Percentiles rank a stretch among this genome's conserved stretches.
Evolutionary conservation across 2,329 filamentous ascomycete species (phyloP).

Genomic region (Aspergillus sp.): DNA sequence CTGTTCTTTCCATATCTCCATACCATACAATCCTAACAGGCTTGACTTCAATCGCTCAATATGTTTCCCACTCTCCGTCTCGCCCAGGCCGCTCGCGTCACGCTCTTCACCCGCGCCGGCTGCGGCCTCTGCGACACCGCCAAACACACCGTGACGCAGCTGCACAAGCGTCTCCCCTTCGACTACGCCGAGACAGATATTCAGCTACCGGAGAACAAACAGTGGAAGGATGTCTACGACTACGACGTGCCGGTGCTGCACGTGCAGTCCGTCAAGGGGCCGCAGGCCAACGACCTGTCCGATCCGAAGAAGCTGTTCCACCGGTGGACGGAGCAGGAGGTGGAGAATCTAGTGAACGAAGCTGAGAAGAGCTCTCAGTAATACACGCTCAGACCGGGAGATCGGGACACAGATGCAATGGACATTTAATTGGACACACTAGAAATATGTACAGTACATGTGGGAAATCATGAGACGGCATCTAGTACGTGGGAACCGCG

Average conservation of each 20-base stretch:
- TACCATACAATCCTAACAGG: too few species aligned
- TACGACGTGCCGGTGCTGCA: constrained; percentile 66
- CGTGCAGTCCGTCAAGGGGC: constrained; percentile 48
- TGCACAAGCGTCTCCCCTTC: constrained; percentile 54
- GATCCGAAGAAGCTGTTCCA: constrained; percentile 63
- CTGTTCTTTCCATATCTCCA: background rate
- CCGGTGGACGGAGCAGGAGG: constrained; percentile 58
- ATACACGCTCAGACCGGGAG: background rate
- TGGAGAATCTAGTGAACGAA: constrained; percentile 55
- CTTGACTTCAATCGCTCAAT: constrained; percentile 4
- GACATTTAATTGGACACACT: background rate
- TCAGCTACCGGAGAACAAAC: constrained; percentile 52
- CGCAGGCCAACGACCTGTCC: constrained; percentile 50
- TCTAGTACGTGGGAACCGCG: constrained; percentile 11
- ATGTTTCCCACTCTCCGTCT: constrained; percentile 34
- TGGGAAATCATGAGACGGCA: background rate
- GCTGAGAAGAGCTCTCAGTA: constrained; percentile 29
- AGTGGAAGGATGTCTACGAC: constrained; percentile 62
- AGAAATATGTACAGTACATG: background rate
- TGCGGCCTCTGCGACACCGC: constrained; percentile 63
- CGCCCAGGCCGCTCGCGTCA: constrained; percentile 46
- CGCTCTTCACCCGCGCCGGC: constrained; percentile 60
- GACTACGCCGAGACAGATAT: constrained; percentile 61
- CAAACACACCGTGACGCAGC: constrained; percentile 55
- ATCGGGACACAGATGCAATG: background rate